Conservation (phyloP, 306 rosid genomes). For the Aeschynomene evenia region DNA sequence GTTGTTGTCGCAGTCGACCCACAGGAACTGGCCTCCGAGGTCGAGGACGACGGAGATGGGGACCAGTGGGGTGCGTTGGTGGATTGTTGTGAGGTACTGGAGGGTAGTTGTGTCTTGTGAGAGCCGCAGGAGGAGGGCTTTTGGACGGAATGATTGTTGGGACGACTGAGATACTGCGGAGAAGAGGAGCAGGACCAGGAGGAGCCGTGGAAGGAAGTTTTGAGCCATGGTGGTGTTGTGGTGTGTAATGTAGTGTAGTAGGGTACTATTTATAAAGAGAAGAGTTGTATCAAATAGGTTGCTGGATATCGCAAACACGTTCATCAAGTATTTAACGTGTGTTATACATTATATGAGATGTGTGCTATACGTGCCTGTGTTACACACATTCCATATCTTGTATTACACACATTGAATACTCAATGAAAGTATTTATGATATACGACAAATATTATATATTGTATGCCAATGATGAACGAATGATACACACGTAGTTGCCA, state of each 20-base stretch:
- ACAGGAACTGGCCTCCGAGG: slow-evolving; percentile 47
- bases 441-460: too few relatives aligned
- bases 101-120: slow-evolving; percentile 39
- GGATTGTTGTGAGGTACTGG: slow-evolving; percentile 40
- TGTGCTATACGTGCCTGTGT: too few relatives aligned
- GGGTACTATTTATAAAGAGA: too few relatives aligned
- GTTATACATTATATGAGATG: too few relatives aligned
- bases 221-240: background rate
- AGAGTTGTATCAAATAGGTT: too few relatives aligned
- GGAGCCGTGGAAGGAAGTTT: background rate
- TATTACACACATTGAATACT: too few relatives aligned
- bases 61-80: slow-evolving; percentile 45
- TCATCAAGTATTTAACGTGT: too few relatives aligned
- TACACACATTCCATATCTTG: too few relatives aligned
- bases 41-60: slow-evolving; percentile 39
- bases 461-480: too few relatives aligned
- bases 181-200: background rate
- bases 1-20: slow-evolving; percentile 43
- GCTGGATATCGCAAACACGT: too few relatives aligned
- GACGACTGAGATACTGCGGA: background rate
- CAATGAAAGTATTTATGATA: too few relatives aligned
- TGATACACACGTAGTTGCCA: too few relatives aligned
- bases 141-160: slow-evolving; percentile 40
- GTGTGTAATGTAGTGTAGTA: background rate
- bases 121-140: slow-evolving; percentile 30